Evolutionary conservation across 352 stramenopile species (phyloP), one percentile per base, ranked within the genome.

Genomic region (Phytophthora melonis): DNA sequence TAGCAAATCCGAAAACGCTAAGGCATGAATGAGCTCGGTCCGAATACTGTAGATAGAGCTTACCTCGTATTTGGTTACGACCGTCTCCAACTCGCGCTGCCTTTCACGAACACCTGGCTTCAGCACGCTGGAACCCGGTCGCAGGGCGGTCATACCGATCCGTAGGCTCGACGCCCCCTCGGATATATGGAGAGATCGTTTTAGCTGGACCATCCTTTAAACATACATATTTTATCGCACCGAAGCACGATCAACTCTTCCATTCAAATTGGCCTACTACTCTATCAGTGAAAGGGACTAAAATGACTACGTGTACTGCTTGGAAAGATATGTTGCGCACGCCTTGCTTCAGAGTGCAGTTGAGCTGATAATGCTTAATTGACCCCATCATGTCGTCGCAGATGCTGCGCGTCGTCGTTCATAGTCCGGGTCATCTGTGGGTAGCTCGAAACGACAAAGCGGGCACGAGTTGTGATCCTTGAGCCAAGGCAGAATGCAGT

Each of bases 391-490:
- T 53, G 61, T 72, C n/a, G 60, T 72, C 18, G 71, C 60, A 10
- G 72, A 66, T 25, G 64, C 53, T 52, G 76, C 69, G 21, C 72
- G 81, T 68, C 86, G 86, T 36, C 85, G 78, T 59, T 94, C 90
- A 50, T 97, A 97, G 55, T 97, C 90, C 39, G 81, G 63, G 61
- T 97, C 90, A 56, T 97, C 90, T 58, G 90, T 97, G 5, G 90
- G 88, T 16, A 97, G 70, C 68, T 97, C 90, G 54, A 89, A 92
- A 52, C 90, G 88, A 54, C 90, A 97, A 47, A 97, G 84, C 21
- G 90, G 90, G 45, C 90, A 97, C 66, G 90, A 97, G 54, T 97
- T 97, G 77, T 97, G 90, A 81, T 95, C 82, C 66, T 94, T 92
- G 43, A 97, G 80, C 90, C 90, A 97, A 47, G 90, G 90, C 49